A percentile compares a stretch with the other conserved stretches of the same genome.
Conservation (phyloP, 2,329 filamentous ascomycete genomes). For the Lasiodiplodia hormozganensis region DNA sequence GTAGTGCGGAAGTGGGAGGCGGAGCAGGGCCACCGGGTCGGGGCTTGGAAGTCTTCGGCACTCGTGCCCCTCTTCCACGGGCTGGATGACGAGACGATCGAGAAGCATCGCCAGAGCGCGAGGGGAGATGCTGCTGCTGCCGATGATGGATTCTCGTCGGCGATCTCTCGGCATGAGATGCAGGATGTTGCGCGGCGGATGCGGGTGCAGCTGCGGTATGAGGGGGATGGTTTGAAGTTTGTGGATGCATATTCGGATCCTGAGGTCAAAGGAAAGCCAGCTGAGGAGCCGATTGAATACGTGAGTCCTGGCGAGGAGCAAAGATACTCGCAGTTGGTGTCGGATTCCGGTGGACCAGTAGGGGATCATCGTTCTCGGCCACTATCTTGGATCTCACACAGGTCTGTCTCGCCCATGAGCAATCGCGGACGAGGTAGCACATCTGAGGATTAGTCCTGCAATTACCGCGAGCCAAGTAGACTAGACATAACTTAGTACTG, state of each 20-base stretch:
- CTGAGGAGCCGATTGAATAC: background rate
- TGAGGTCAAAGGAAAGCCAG: background rate
- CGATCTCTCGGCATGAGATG: background rate
- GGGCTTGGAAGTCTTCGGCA: background rate
- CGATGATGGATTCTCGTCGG: background rate
- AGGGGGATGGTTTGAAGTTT: background rate
- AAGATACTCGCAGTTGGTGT: background rate
- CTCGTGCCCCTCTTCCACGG: conserved; percentile 7
- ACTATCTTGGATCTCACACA: background rate
- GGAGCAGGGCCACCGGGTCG: background rate
- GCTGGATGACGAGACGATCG: background rate
- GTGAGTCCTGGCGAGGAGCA: background rate
- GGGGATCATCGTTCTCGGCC: background rate
- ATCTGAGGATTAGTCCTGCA: background rate
- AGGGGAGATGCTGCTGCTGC: background rate
- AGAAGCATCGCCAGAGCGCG: background rate
- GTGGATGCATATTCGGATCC: background rate
- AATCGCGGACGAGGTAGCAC: background rate
- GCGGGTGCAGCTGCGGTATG: background rate
- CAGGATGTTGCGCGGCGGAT: background rate
- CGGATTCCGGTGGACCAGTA: background rate
- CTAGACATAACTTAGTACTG: too few relatives aligned
- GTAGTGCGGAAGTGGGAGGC: too few relatives aligned
- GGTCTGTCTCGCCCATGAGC: background rate
- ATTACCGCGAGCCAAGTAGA: too few relatives aligned